phyloP scores from a whole-genome alignment of 805 yeast genomes.

The Yamadazyma paraphyllophila region DNA sequence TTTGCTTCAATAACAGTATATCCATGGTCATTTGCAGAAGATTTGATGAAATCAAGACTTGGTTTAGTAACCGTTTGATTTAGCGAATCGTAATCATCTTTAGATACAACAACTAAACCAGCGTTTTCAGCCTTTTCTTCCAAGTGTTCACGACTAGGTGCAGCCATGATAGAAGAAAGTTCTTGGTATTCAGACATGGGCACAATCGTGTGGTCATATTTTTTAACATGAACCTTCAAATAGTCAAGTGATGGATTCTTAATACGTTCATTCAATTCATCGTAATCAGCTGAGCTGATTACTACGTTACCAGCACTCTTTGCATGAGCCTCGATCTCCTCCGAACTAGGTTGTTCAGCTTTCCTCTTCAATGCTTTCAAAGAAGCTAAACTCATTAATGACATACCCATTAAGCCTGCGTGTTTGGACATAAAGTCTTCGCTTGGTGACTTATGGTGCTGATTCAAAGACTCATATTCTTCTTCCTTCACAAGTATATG shows the following conservation, averaged over 20 bases:
- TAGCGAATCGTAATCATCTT: conserved; percentile 13
- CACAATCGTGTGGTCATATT: conserved; percentile 11
- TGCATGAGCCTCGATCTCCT: conserved; percentile 33
- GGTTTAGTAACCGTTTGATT: conserved; percentile 22
- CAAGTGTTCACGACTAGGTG: conserved; percentile 32
- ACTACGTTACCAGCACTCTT: conserved; percentile 16
- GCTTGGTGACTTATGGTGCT: conserved; percentile 18
- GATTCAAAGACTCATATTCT: conserved; percentile 1
- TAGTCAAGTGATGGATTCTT: conserved; percentile 11
- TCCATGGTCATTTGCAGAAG: conserved; percentile 13
- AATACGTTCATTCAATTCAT: conserved; percentile 10
- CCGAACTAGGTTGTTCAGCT: conserved; percentile 24
- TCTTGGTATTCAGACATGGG: conserved; percentile 18
- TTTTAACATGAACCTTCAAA: conserved; percentile 14
- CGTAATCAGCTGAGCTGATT: conserved; percentile 8
- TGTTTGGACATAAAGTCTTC: conserved; percentile 20
- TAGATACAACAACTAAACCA: conserved; percentile 15
- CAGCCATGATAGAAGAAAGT: conserved; percentile 15
- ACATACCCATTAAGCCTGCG: conserved; percentile 21
- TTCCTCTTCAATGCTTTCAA: conserved; percentile 13
- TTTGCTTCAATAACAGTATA: conserved; percentile 9
- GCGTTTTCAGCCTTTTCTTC: conserved; percentile 17
- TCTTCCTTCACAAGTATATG: conserved; percentile 1
- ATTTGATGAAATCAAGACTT: conserved; percentile 18
- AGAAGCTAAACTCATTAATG: conserved; percentile 12